A percentile compares a stretch with the other conserved stretches of the same genome.
These are phyloP conservation scores for Asterella californica DNA, from an alignment of 225 moss, liverwort and hornwort species.

Conservation along the genomic window DNA sequence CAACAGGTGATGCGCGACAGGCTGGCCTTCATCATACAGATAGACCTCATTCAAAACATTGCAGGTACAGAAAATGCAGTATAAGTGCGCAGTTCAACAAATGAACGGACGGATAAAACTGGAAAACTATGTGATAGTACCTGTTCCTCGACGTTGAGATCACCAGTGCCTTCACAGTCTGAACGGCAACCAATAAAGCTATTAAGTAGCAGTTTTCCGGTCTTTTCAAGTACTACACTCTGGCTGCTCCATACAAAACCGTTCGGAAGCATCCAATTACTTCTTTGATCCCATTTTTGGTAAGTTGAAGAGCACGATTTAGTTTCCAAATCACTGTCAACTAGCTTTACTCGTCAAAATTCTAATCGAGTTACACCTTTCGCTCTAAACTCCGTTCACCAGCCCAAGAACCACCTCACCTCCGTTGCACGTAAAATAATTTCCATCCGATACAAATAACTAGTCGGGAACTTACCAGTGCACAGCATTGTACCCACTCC, in stretches of 20 bases:
- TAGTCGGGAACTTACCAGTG: conserved; percentile 37
- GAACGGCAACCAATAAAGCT: conserved; percentile 14
- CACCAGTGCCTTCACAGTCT: conserved; percentile 95
- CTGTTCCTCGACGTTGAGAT: conserved; percentile 91
- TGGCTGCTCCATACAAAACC: too few relatives aligned
- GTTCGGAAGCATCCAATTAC: too few relatives aligned
- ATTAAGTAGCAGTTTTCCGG: not conserved
- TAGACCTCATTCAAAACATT: not conserved
- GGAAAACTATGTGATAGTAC: conserved; percentile 13
- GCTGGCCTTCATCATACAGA: not conserved
- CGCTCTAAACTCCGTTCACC: not conserved
- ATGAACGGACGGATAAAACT: not conserved
- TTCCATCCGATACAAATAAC: not conserved
- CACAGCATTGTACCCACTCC: conserved; percentile 74
- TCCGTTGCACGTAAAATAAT: not conserved
- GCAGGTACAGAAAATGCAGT: not conserved
- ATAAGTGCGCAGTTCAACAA: not conserved
- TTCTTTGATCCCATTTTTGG: too few relatives aligned
- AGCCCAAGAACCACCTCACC: not conserved
- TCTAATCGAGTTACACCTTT: too few relatives aligned
- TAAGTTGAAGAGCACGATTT: too few relatives aligned
- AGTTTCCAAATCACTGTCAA: not conserved
- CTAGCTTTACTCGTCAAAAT: not conserved
- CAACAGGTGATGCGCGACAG: not conserved
- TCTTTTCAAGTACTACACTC: too few relatives aligned